phyloP scores from a whole-genome alignment of 192 early-diverging fungal genomes.

The Backusella tarrabulga region DNA sequence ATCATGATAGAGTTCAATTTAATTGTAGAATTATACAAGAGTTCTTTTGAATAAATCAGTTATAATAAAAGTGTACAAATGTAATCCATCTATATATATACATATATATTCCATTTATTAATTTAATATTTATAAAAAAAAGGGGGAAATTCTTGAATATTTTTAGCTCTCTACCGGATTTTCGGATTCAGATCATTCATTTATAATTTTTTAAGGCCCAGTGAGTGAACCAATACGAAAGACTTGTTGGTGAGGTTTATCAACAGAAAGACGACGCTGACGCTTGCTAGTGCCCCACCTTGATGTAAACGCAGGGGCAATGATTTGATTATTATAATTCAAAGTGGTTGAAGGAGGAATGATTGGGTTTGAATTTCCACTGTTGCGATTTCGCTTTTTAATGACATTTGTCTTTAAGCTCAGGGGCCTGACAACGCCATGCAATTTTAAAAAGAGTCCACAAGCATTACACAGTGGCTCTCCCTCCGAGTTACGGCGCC shows the following conservation, averaged over 20 bases:
- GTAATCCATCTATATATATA: no score
- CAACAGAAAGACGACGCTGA: background rate
- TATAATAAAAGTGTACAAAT: no score
- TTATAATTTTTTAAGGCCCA: background rate
- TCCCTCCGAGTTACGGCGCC: conserved; percentile 81
- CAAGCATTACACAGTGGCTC: conserved; percentile 93
- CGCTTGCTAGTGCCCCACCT: background rate
- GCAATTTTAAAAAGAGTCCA: conserved; percentile 93
- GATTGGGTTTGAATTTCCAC: conserved; percentile 8
- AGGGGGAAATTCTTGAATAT: background rate
- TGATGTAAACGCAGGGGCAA: background rate
- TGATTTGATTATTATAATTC: background rate
- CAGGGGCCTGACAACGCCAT: conserved; percentile 76
- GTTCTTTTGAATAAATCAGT: no score
- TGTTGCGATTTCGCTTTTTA: conserved; percentile 72
- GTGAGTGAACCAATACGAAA: background rate
- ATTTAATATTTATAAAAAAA: background rate
- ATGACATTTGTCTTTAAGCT: conserved; percentile 84
- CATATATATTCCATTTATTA: no score
- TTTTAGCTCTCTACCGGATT: background rate
- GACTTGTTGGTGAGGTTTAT: background rate
- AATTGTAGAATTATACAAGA: no score
- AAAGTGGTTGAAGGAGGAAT: background rate
- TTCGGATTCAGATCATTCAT: background rate
- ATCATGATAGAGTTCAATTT: no score